Base-by-base conservation (phyloP, 2,329 filamentous ascomycete species). In the Hansfordia pulvinata region DNA sequence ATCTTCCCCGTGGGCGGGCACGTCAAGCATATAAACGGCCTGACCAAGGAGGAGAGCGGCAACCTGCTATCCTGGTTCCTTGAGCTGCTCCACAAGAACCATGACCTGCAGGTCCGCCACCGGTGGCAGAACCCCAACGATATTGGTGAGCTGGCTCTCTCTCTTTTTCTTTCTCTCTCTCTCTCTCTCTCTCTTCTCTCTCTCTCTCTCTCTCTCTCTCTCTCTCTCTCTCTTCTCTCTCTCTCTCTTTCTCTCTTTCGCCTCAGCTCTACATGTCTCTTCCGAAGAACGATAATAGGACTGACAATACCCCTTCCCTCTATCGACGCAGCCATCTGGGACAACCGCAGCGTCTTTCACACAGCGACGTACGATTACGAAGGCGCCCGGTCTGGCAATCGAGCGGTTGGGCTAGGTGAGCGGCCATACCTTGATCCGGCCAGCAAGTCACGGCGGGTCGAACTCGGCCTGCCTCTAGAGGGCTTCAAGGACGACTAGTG, bases 291-390 rank as follows among this genome's bases (percentile, higher is more conserved):
- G n/a, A n/a, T n/a, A n/a, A n/a, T n/a, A n/a, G n/a, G 13, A 13
- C 11, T 24, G 14, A 14, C 13, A 10, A 24, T 8, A 14, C 6
- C 6, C 10, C 13, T 27, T 14, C 10, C n/a, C 26, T 32, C 34
- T 28, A 23, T 33, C 7, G 12, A 18, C n/a, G 0, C 5, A 44
- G 64, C 67, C 1, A 69, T 75, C 33, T 76, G 70, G 70, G 70
- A 76, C 35, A 75, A 75, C 33, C 50, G 69, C 6, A 64, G 61
- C 28, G 60, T 53, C 1, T 72, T 66, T 45, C 69, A 75, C 36
- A 63, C 59, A 8, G 67, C 67, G 0, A 75, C 68, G 0, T 67
- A 62, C 30, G 69, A 75, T 35, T 72, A 69, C 23, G 58, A 58
- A 10, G 67, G 65, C 1, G 53, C 61, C 15, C 50, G 69, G 25